Evolutionary conservation across 805 yeast species (phyloP), one percentile per base, ranked within the genome.

Genomic region (Nakazawaea pomicola): DNA sequence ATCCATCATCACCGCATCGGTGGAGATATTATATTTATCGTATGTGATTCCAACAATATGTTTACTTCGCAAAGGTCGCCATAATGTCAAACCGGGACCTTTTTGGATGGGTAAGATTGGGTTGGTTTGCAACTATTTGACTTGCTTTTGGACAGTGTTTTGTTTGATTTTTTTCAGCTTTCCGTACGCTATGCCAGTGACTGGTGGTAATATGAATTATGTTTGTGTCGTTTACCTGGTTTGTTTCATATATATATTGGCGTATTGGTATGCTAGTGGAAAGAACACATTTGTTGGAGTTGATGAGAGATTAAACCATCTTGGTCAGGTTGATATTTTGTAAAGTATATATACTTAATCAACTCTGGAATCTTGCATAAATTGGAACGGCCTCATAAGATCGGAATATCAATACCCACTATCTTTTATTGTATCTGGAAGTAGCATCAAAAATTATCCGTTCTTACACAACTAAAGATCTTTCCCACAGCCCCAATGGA

Each of bases 131-230:
- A 67, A 67, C 46, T 36, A 48, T 20, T 52, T 64, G 17, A 50
- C 62, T 20, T 38, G 62, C 11, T 32, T 45, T 18, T 65, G 68
- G 68, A 49, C 64, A 9, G 21, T 54, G 1, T 64, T 67, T 42
- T 56, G 65, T 19, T 49, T 61, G 6, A 51, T 65, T n/a, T 60
- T 67, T 50, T 66, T 58, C 51, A 56, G 62, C 38, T 59, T 67
- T 49, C 72, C 72, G 4, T 46, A 64, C 3, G 55, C 52, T 16
- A 60, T 61, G 62, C 73, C 73, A 2, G 70, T 62, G 3, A 58
- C 65, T 7, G 65, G 60, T 2, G 64, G 61, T 6, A 60, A 56
- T 44, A 68, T 67, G 72, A 68, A 68, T 45, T 68, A 66, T 43
- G 65, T 65, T 25, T 53, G 53, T 20, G 71, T 56, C 6, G 71